Base-by-base conservation (phyloP, 2,329 filamentous ascomycete genomes). In the Ophiostoma montium region DNA sequence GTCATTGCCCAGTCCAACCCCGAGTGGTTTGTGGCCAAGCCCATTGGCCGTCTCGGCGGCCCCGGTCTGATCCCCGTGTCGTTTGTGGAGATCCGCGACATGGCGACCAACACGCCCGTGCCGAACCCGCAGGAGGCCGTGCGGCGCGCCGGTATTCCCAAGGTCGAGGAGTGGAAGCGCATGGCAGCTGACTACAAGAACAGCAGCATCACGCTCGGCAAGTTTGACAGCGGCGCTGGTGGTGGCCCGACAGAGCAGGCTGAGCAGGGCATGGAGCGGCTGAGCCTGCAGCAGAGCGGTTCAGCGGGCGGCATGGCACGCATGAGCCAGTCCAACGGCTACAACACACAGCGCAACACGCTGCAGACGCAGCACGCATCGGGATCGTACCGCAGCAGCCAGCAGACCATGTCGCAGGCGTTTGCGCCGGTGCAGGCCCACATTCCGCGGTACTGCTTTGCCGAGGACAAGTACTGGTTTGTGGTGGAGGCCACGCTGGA, bases 121-220 rank as follows among this genome's bases (percentile, higher is more conserved):
- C 65, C 76, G 16, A 87, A 96, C 63, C 80, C 90, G 0, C 73
- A 85, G 23, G 89, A 89, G 30, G 90, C 92, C 1, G 86, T 98
- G 50, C 78, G 80, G 58, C 81, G 82, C 57, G 92, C 92, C 2
- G 89, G 90, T 18, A 89, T 98, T 8, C 92, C 92, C 12, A 84
- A 82, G 59, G 92, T 98, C 3, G 92, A 98, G 62, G 92, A 98
- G 60, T 98, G 92, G 92, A 98, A 98, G 71, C 94, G 94, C 68
- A 95, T 95, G 87, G 89, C 92, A 0, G 90, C 90, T 50, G 90
- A 95, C 55, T 98, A 98, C 68, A 98, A 98, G 71, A 95, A 96
- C 63, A 95, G 89, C 64, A 96, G 92, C 67, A 96, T 98, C 62
- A 90, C 89, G 0, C 70, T 98, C 38, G 92, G 92, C 57, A 94